Conservation (phyloP, 257 asterid genomes). For the Striga asiatica region DNA sequence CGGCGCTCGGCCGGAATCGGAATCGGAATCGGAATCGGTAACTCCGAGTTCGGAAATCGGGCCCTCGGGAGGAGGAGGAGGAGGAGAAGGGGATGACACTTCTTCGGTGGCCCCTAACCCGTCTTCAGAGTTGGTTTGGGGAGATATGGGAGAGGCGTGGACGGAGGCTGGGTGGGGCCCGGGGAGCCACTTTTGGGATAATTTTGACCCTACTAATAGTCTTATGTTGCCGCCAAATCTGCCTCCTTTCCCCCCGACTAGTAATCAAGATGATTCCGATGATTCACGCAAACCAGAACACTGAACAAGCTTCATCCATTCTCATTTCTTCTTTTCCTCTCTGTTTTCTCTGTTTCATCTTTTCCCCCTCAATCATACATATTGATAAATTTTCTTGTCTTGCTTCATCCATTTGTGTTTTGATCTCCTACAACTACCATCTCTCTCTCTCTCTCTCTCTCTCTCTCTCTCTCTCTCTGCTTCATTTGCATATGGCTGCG, state of each 20-base stretch:
- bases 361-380: slow-evolving; percentile 23
- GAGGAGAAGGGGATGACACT: too few relatives aligned
- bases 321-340: slow-evolving; percentile 13
- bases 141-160: slow-evolving; percentile 63
- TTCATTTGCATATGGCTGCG: slow-evolving; percentile 39
- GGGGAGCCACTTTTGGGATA: slow-evolving; percentile 83
- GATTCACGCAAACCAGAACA: slow-evolving; percentile 27
- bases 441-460: not conserved
- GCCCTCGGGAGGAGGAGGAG: not conserved
- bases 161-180: slow-evolving; percentile 79
- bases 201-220: slow-evolving; percentile 46
- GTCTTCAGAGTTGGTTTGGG: slow-evolving; percentile 73
- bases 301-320: slow-evolving; percentile 24
- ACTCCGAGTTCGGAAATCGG: not conserved
- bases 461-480: not conserved
- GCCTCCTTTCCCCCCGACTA: slow-evolving; percentile 43
- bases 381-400: too few relatives aligned
- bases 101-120: slow-evolving; percentile 20
- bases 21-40: not conserved
- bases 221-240: slow-evolving; percentile 53
- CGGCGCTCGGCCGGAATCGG: too few relatives aligned
- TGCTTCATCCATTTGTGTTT: too few relatives aligned
- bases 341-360: too few relatives aligned
- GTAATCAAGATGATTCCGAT: slow-evolving; percentile 15
- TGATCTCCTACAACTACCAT: too few relatives aligned